Evolutionary conservation across 768 basidiomycete species (phyloP).

Genomic region (Leccinum uliginosum): DNA sequence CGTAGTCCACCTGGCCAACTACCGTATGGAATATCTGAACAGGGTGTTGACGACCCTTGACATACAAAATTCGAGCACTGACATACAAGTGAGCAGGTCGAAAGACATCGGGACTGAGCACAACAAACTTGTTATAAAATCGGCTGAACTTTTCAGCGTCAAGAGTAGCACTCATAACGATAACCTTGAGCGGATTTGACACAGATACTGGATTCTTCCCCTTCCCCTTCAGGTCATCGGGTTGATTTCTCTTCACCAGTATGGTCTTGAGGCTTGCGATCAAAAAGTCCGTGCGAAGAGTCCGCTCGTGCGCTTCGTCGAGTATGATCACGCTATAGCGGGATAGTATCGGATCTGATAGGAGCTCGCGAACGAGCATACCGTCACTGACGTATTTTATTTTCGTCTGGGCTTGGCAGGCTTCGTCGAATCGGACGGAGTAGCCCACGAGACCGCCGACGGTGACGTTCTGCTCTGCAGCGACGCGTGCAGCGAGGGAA

Average conservation of each 20-base stretch:
- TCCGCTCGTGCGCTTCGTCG: constrained; percentile 97
- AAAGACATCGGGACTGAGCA: background rate
- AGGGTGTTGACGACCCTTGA: constrained; percentile 90
- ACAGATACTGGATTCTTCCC: constrained; percentile 32
- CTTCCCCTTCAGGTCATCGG: constrained; percentile 42
- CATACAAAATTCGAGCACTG: constrained; percentile 85
- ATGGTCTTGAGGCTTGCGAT: constrained; percentile 87
- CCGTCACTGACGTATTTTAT: constrained; percentile 98
- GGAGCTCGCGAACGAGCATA: constrained; percentile 92
- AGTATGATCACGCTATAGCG: constrained; percentile 86
- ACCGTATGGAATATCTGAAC: constrained; percentile 81
- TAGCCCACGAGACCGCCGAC: constrained; percentile 87
- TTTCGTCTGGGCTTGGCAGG: constrained; percentile 61
- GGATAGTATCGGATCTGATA: constrained; percentile 70
- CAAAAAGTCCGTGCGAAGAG: constrained; percentile 90
- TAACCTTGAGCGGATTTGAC: constrained; percentile 75
- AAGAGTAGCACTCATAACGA: constrained; percentile 97
- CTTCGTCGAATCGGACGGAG: constrained; percentile 93
- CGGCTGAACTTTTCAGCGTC: constrained; percentile 92
- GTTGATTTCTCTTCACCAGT: constrained; percentile 56
- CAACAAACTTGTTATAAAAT: constrained; percentile 76
- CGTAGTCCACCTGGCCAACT: constrained; percentile 73
- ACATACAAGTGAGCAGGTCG: constrained; percentile 3
- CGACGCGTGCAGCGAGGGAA: constrained; percentile 88
- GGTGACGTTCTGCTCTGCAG: constrained; percentile 68